Evolutionary conservation across 768 basidiomycete species (phyloP).

Genomic region (Tricholoma matsutake): DNA sequence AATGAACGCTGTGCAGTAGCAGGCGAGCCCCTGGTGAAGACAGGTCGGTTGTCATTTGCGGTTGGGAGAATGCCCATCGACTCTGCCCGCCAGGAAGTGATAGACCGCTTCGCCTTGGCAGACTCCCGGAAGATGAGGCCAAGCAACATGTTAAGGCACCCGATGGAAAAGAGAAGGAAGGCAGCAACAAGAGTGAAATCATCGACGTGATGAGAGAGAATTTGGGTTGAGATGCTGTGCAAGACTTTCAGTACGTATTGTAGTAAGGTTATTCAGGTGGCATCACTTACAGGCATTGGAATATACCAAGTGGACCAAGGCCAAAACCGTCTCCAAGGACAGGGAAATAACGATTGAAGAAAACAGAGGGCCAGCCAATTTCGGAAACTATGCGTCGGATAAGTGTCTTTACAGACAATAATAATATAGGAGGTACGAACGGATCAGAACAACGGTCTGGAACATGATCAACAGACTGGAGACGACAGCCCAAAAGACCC

Average conservation of each 20-base stretch:
- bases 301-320: conserved; percentile 82
- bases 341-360: conserved; percentile 89
- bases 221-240: conserved; percentile 58
- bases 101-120: conserved; percentile 62
- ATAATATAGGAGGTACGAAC: conserved; percentile 30
- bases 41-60: conserved; percentile 33
- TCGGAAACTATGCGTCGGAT: conserved; percentile 52
- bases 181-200: conserved; percentile 84
- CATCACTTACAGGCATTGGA: conserved; percentile 71
- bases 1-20: conserved; percentile 32
- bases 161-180: conserved; percentile 81
- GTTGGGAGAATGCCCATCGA: conserved; percentile 56
- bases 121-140: conserved; percentile 76
- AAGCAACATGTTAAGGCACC: conserved; percentile 78
- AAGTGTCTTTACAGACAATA: neutral
- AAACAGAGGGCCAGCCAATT: conserved; percentile 68
- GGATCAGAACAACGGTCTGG: conserved; percentile 71
- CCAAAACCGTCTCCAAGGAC: conserved; percentile 87
- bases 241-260: neutral
- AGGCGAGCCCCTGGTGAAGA: conserved; percentile 32
- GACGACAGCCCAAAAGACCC: conserved; percentile 88
- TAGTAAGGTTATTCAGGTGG: neutral
- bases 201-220: conserved; percentile 76
- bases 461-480: conserved; percentile 83
- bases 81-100: conserved; percentile 64